Base-by-base conservation (phyloP, 2,329 filamentous ascomycete species). In the Xylariaceae sp. region DNA sequence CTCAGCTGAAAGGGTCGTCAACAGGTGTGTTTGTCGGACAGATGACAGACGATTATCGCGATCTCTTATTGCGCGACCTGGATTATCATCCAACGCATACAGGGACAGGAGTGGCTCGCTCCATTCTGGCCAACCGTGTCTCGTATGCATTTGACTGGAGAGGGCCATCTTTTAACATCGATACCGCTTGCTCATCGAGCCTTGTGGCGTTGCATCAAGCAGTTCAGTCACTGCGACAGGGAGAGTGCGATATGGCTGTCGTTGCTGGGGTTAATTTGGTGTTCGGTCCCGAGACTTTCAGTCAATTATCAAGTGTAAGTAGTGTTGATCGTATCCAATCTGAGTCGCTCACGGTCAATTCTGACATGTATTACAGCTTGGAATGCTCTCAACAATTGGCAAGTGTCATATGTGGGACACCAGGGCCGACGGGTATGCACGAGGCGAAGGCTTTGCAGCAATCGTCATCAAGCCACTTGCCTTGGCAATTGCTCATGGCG, bases 1-100 rank as follows among this genome's bases (percentile, higher is more conserved):
- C 41, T 5, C 10, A 33, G 12, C 6, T 50, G 1, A 25, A 17
- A 19, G 48, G 48, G 3, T 42, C 44, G 4, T n/a, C 42, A 11
- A 48, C 48, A 2, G 44, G 32, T 12, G 48, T 50, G 5, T 45
- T 40, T 27, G 42, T 47, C 10, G 44, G 44, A 19, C 19, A 32
- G 4, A 44, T 44, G 45, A 36, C 25, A n/a, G 22, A 11, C 2
- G 45, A 48, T n/a, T 48, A 37, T 21, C 8, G 22, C 6, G 36
- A 17, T 11, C 11, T 20, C 6, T 21, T 22, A 7, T 6, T 22
- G 10, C 11, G 36, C 12, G 36, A 38, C 16, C 6, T 21, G 7
- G 36, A 38, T 11, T 20, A 7, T 20, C 6, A 10, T 8, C 36
- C 36, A 10, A 21, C 21, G 8, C 22, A 38, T 20, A 6, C 6